Conservation (phyloP, 2,329 filamentous ascomycete species). For the Ophiostoma triangulosporum region DNA sequence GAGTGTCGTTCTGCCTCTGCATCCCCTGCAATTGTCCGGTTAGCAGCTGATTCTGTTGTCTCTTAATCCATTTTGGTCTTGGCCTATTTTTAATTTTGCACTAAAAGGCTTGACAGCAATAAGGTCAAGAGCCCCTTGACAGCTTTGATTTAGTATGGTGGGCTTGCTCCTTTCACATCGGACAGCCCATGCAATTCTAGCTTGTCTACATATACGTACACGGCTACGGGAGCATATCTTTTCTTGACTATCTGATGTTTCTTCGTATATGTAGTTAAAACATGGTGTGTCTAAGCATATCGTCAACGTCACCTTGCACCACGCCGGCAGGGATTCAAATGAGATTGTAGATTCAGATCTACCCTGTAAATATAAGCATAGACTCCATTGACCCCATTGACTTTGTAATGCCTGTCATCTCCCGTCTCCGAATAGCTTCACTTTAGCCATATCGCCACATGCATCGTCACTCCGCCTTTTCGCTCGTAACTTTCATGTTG, state of each 20-base stretch:
- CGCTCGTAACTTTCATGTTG: not conserved
- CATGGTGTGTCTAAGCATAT: not conserved
- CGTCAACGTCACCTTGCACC: not conserved
- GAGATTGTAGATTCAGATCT: too few relatives aligned
- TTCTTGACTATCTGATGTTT: not conserved
- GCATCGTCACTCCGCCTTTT: not conserved
- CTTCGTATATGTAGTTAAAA: too few relatives aligned
- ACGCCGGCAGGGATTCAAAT: not conserved
- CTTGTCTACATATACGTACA: not conserved
- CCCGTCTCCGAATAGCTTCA: not conserved
- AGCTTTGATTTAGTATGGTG: too few relatives aligned
- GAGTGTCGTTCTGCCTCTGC: not conserved
- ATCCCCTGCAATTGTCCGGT: not conserved
- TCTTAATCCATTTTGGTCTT: not conserved
- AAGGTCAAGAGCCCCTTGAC: slow-evolving; percentile 4
- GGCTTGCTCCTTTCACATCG: too few relatives aligned
- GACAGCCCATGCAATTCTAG: too few relatives aligned
- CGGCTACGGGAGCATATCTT: not conserved
- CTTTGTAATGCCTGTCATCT: too few relatives aligned
- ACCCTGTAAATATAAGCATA: too few relatives aligned
- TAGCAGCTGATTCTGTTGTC: not conserved
- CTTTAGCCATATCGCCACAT: not conserved
- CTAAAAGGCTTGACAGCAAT: not conserved
- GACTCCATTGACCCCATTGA: too few relatives aligned
- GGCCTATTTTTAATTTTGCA: not conserved